Evolutionary conservation across 1,139 yeast genomes (phyloP).

Genomic region (Yamadazyma triangularis): DNA sequence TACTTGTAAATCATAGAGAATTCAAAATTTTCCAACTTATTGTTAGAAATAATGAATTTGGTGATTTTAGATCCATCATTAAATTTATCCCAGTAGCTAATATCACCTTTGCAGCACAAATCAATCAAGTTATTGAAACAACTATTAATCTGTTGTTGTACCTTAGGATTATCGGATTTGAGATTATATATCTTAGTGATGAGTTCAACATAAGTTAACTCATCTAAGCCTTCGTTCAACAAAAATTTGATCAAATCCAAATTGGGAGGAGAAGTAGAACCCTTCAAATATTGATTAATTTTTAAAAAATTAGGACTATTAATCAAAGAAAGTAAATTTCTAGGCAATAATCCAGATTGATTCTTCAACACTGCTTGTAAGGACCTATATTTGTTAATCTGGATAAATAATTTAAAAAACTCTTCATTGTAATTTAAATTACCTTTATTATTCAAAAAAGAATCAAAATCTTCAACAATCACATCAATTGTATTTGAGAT

Average conservation of each 20-base stretch:
- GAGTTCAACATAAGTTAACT: slow-evolving; percentile 2
- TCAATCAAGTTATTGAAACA: slow-evolving; percentile 5
- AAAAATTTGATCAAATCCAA: slow-evolving; percentile 4
- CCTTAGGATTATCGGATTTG: slow-evolving; percentile 1
- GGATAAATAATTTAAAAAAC: slow-evolving; percentile 21
- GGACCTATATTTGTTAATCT: slow-evolving; percentile 21
- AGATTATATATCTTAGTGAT: slow-evolving; percentile 5
- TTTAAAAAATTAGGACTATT: neutral
- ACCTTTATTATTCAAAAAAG: slow-evolving; percentile 11
- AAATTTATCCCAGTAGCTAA: slow-evolving; percentile 4
- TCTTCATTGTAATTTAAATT: slow-evolving; percentile 10
- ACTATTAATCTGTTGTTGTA: slow-evolving; percentile 1
- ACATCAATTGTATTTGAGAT: slow-evolving; percentile 17
- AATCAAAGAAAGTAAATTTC: slow-evolving; percentile 3
- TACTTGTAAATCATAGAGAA: slow-evolving; percentile 14
- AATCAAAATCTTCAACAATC: slow-evolving; percentile 19
- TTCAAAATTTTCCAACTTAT: slow-evolving; percentile 13
- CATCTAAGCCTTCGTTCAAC: neutral
- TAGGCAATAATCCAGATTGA: slow-evolving; percentile 4
- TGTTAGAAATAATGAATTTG: slow-evolving; percentile 11
- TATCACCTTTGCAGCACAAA: slow-evolving; percentile 6
- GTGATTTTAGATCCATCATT: slow-evolving; percentile 5
- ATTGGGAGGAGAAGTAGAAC: neutral
- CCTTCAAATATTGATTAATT: neutral
- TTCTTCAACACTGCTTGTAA: slow-evolving; percentile 16